Conservation (phyloP, 768 basidiomycete species). For the Megacollybia marginata region DNA sequence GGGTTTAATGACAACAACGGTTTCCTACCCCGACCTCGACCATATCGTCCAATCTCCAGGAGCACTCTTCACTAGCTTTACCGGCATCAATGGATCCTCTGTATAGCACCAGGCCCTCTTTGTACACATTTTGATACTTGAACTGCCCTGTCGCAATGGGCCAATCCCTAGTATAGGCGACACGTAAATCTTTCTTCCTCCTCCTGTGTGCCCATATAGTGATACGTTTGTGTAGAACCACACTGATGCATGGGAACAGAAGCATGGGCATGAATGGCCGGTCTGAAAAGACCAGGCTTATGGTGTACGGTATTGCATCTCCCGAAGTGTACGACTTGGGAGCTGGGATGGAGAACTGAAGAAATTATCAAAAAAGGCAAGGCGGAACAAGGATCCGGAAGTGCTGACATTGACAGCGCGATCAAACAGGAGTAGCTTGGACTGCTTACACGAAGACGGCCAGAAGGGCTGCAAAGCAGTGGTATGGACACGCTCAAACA, state of each 20-base stretch:
- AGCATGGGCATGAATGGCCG: slow-evolving; percentile 9
- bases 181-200: too few species aligned
- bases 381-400: neutral
- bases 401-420: neutral
- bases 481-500: neutral
- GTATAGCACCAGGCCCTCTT: slow-evolving; percentile 27
- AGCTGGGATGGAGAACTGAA: neutral
- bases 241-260: slow-evolving; percentile 22
- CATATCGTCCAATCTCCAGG: slow-evolving; percentile 26
- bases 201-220: slow-evolving; percentile 3
- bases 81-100: slow-evolving; percentile 29
- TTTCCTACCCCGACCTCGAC: slow-evolving; percentile 21
- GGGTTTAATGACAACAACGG: too few species aligned
- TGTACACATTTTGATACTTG: slow-evolving; percentile 19
- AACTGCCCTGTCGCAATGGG: slow-evolving; percentile 13
- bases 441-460: neutral
- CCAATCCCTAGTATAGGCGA: too few species aligned
- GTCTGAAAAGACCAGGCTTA: neutral
- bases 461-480: neutral
- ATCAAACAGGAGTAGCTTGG: too few species aligned
- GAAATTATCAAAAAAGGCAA: neutral
- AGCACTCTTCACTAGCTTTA: slow-evolving; percentile 25
- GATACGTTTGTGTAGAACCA: slow-evolving; percentile 29
- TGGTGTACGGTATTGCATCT: neutral
- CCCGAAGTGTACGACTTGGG: neutral